A percentile compares a stretch with the other conserved stretches of the same genome.
phyloP scores from a whole-genome alignment of 1,139 yeast species.

The Kodamaea suecica region DNA sequence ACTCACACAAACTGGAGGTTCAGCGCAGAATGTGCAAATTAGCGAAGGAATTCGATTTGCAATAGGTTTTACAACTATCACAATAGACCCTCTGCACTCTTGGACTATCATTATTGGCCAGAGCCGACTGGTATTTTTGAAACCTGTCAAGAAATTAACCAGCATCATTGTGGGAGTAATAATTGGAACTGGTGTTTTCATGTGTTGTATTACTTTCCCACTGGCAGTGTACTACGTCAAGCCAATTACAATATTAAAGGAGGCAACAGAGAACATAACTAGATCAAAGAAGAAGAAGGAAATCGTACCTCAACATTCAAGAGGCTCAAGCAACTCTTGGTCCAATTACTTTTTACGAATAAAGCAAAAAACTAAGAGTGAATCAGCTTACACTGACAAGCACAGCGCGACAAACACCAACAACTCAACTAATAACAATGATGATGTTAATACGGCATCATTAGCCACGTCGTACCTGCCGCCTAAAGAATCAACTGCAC shows the following conservation, averaged over 20 bases:
- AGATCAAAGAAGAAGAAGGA: conserved; percentile 28
- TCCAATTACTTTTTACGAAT: conserved; percentile 1
- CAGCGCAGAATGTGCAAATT: conserved; percentile 42
- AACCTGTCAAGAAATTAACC: conserved; percentile 60
- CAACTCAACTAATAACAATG: neutral
- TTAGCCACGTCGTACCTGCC: conserved; percentile 1
- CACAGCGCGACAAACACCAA: neutral
- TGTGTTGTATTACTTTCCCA: conserved; percentile 74
- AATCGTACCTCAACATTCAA: neutral
- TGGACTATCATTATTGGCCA: conserved; percentile 85
- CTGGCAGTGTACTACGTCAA: conserved; percentile 81
- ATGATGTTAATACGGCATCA: conserved; percentile 1
- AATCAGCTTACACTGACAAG: neutral
- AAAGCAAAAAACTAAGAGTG: too few relatives aligned
- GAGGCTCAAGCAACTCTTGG: neutral
- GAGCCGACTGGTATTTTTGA: conserved; percentile 52
- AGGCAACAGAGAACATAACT: conserved; percentile 72
- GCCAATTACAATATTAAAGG: conserved; percentile 77
- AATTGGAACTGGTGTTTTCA: conserved; percentile 72
- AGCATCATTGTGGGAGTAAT: conserved; percentile 77
- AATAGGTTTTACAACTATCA: conserved; percentile 65
- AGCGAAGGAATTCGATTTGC: conserved; percentile 51
- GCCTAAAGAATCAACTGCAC: neutral
- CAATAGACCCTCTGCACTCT: conserved; percentile 41
- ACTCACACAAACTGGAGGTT: conserved; percentile 43